phyloP scores from a whole-genome alignment of 169 alveolate species.

The Plasmodium adleri region DNA sequence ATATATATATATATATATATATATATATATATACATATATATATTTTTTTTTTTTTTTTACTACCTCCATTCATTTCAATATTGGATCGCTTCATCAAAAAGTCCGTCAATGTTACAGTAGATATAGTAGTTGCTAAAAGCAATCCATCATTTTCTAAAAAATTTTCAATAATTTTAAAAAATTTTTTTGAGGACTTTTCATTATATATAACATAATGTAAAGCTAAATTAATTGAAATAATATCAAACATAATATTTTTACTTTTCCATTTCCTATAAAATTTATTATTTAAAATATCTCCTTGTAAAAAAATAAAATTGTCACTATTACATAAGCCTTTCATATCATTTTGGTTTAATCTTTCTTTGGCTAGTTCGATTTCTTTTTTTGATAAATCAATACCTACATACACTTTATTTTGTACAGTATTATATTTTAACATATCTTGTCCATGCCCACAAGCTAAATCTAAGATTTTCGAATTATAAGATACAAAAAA shows the following conservation, averaged over 20 bases:
- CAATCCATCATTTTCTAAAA: constrained; percentile 68
- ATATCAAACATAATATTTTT: constrained; percentile 78
- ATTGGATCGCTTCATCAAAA: constrained; percentile 53
- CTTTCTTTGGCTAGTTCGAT: constrained; percentile 91
- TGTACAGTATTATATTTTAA: constrained; percentile 88
- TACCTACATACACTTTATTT: constrained; percentile 88
- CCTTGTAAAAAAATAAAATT: constrained; percentile 69
- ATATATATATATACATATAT: not conserved
- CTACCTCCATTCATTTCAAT: constrained; percentile 27
- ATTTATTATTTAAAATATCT: constrained; percentile 73
- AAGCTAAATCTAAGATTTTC: constrained; percentile 90
- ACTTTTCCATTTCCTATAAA: constrained; percentile 68
- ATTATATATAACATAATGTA: constrained; percentile 92
- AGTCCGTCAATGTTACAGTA: constrained; percentile 55
- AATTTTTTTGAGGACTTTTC: constrained; percentile 90
- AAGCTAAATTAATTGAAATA: constrained; percentile 93
- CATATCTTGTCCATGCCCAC: constrained; percentile 94
- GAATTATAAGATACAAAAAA: constrained; percentile 79
- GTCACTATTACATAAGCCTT: constrained; percentile 65
- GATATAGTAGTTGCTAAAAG: constrained; percentile 62
- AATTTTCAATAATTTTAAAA: constrained; percentile 83
- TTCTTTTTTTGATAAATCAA: constrained; percentile 90
- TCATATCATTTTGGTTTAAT: constrained; percentile 78
- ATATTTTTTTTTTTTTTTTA: not conserved
- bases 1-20: constrained; percentile 10